Percentiles rank a stretch among this genome's conserved stretches.
Evolutionary conservation across 176 grass and related monocot species (phyloP).

Genomic region (Zoysia pacifica): DNA sequence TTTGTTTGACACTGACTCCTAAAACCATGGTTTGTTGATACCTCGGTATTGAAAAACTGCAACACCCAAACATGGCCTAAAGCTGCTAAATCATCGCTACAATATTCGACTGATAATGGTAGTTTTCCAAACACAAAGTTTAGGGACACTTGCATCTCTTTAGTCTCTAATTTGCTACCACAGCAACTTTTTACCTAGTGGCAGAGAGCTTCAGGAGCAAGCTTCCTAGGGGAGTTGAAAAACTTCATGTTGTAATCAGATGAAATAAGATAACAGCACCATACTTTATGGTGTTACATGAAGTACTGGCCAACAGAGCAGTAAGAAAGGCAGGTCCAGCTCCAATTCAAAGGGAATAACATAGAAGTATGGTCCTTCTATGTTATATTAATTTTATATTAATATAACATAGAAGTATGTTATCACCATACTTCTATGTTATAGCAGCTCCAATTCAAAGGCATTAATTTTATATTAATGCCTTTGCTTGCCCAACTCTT

Average conservation of each 20-base stretch:
- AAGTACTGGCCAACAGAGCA: not conserved
- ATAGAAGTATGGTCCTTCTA: too few species aligned
- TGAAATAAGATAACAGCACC: not conserved
- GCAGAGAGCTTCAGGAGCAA: not conserved
- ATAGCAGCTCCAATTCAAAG: too few species aligned
- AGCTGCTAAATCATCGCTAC: too few species aligned
- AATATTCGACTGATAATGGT: too few species aligned
- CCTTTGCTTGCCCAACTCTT: not conserved
- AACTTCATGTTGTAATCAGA: not conserved
- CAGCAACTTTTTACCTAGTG: not conserved
- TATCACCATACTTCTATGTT: too few species aligned
- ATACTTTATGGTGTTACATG: constrained; percentile 1
- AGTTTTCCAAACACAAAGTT: too few species aligned
- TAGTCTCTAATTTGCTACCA: not conserved
- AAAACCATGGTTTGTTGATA: too few species aligned
- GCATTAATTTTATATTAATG: not conserved
- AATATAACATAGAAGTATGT: too few species aligned
- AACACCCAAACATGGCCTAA: not conserved
- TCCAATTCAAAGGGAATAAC: constrained; percentile 10
- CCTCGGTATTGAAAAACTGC: too few species aligned
- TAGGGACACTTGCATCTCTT: not conserved
- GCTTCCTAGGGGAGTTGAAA: not conserved
- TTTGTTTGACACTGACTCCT: too few species aligned
- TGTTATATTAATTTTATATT: too few species aligned
- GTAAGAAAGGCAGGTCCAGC: not conserved